Evolutionary conservation across 1,139 yeast genomes (phyloP).

Genomic region (Torulaspora globosa): DNA sequence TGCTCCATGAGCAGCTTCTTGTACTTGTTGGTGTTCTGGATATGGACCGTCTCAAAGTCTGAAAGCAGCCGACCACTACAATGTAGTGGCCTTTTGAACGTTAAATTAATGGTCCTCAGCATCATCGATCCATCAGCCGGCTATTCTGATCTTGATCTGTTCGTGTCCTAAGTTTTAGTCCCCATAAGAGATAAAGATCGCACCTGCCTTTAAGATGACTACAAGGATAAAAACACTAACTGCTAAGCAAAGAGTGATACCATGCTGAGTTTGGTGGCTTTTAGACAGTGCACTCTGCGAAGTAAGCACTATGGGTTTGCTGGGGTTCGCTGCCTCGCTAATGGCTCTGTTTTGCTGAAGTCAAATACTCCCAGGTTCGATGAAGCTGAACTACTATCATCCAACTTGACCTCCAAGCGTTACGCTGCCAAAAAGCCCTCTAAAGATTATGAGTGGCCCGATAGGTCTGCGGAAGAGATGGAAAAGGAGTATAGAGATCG

Average conservation of each 20-base stretch:
- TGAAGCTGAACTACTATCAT: constrained; percentile 33
- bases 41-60: constrained; percentile 29
- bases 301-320: background rate
- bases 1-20: constrained; percentile 43
- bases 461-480: constrained; percentile 18
- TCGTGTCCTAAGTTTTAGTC: background rate
- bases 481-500: constrained; percentile 20
- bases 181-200: background rate
- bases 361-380: constrained; percentile 30
- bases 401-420: constrained; percentile 21
- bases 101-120: constrained; percentile 10
- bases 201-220: background rate
- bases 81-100: constrained; percentile 16
- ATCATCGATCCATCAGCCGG: background rate
- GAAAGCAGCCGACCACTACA: constrained; percentile 8
- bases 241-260: background rate
- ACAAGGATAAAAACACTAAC: background rate
- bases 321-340: constrained; percentile 1
- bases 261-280: background rate
- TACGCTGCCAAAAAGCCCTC: constrained; percentile 25
- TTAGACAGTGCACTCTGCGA: background rate
- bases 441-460: constrained; percentile 21
- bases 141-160: background rate
- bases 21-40: constrained; percentile 30
- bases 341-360: constrained; percentile 1